Evolutionary conservation across 164 flowering plant genomes (phyloP).

Genomic region (Magnolia changhungtana): DNA sequence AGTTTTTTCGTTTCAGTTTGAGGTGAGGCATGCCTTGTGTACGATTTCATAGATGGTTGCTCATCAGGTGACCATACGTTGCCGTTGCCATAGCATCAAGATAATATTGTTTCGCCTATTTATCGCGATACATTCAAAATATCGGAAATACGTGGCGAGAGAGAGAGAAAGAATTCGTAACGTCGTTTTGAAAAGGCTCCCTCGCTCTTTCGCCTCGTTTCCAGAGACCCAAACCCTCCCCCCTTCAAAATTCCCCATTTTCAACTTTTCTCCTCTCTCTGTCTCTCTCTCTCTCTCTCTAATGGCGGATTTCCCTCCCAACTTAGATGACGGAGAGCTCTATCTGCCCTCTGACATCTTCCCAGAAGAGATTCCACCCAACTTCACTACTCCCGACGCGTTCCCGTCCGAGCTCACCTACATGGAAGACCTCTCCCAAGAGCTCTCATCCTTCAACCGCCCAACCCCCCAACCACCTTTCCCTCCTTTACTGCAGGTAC

Average conservation of each 20-base stretch:
- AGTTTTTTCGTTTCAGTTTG: too few relatives aligned
- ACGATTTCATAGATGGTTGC: too few relatives aligned
- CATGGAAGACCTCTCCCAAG: constrained; percentile 30
- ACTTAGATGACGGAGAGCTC: constrained; percentile 39
- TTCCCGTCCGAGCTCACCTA: constrained; percentile 22
- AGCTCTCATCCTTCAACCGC: constrained; percentile 20
- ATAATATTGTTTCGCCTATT: too few relatives aligned
- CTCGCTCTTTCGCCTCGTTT: constrained; percentile 13
- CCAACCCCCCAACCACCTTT: neutral
- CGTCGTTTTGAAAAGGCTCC: neutral
- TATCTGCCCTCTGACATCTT: constrained; percentile 44
- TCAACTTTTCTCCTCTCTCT: neutral
- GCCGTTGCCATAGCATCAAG: too few relatives aligned
- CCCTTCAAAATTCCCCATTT: constrained; percentile 2
- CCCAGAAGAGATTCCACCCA: constrained; percentile 20
- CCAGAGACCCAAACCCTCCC: constrained; percentile 1
- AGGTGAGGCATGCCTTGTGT: too few relatives aligned
- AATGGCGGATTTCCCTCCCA: constrained; percentile 44
- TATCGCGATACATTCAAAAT: too few relatives aligned
- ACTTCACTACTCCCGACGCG: neutral
- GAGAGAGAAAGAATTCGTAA: too few relatives aligned
- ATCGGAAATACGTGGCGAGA: too few relatives aligned
- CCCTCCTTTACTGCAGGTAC: neutral
- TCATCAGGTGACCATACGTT: too few relatives aligned
- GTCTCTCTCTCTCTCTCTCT: neutral